These are phyloP conservation scores for Pezizomycotina sp. DNA, from an alignment of 2,329 filamentous ascomycete species.

Conservation along the genomic window DNA sequence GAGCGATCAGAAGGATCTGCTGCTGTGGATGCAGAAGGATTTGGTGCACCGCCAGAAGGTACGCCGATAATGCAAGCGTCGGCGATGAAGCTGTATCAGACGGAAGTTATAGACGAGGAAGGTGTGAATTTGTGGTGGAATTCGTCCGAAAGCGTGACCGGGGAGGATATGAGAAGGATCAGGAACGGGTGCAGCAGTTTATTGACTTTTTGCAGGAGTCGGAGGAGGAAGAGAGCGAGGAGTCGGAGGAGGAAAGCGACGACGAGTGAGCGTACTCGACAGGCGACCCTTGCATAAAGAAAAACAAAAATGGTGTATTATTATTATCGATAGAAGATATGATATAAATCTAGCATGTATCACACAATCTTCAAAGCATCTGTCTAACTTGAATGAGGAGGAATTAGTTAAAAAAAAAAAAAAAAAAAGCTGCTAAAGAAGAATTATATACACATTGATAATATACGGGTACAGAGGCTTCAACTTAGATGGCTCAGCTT, in stretches of 20 bases:
- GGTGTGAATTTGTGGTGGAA: constrained; percentile 80
- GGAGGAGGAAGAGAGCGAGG: constrained; percentile 54
- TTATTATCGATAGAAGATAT: no score
- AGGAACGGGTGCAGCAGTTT: constrained; percentile 59
- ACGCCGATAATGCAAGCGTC: constrained; percentile 56
- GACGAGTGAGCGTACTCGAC: no score
- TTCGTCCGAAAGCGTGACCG: constrained; percentile 44
- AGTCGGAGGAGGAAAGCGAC: constrained; percentile 46
- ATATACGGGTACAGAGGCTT: no score
- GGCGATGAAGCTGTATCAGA: constrained; percentile 67
- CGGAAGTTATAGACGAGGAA: constrained; percentile 77
- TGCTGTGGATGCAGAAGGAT: constrained; percentile 67
- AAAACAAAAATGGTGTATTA: no score
- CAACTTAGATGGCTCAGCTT: no score
- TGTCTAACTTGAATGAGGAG: no score
- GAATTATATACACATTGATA: no score
- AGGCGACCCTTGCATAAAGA: no score
- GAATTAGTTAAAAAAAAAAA: no score
- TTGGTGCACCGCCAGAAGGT: constrained; percentile 49
- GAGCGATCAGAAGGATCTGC: constrained; percentile 68
- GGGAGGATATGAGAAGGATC: constrained; percentile 50
- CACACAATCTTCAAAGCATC: no score
- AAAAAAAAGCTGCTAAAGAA: no score
- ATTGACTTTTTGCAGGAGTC: constrained; percentile 62
- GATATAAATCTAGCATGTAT: no score